These are phyloP conservation scores for Zygotorulaspora chibaensis DNA, from an alignment of 805 yeast genomes.

Conservation along the genomic window DNA sequence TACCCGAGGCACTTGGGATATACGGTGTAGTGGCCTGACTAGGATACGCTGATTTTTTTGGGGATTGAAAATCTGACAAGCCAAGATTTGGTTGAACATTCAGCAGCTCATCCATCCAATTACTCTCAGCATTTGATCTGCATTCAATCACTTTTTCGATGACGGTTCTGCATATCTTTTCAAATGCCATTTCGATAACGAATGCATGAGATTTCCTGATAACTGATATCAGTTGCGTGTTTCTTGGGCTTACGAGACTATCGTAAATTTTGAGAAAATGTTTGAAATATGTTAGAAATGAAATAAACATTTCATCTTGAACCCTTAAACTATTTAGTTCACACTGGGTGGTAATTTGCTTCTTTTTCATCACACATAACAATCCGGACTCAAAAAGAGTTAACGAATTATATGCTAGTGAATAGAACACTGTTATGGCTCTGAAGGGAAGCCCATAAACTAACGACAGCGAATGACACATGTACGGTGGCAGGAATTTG, in stretches of 20 bases:
- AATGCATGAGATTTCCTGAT: conserved; percentile 13
- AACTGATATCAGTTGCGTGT: conserved; percentile 4
- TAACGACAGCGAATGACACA: conserved; percentile 10
- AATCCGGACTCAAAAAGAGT: conserved; percentile 14
- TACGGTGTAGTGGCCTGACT: neutral
- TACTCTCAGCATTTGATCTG: conserved; percentile 17
- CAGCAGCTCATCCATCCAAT: conserved; percentile 12
- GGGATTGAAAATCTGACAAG: neutral
- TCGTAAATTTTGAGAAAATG: conserved; percentile 15
- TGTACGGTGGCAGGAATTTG: conserved; percentile 20
- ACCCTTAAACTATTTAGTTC: conserved; percentile 11
- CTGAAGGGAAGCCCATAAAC: conserved; percentile 9
- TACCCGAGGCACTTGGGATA: neutral
- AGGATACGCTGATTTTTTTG: neutral
- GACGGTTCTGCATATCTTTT: conserved; percentile 17
- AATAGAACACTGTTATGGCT: conserved; percentile 13
- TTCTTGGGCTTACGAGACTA: conserved; percentile 5
- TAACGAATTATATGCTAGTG: conserved; percentile 13
- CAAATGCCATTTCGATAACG: conserved; percentile 12
- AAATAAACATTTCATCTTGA: conserved; percentile 7
- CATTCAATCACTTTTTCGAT: conserved; percentile 19
- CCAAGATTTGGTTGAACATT: neutral
- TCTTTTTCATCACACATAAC: conserved; percentile 5
- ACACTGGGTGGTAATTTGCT: conserved; percentile 9
- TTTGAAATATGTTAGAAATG: conserved; percentile 11